Percentiles rank a stretch among this genome's conserved stretches.
phyloP scores from a whole-genome alignment of 768 basidiomycete genomes.

The Lentinus tigrinus region DNA sequence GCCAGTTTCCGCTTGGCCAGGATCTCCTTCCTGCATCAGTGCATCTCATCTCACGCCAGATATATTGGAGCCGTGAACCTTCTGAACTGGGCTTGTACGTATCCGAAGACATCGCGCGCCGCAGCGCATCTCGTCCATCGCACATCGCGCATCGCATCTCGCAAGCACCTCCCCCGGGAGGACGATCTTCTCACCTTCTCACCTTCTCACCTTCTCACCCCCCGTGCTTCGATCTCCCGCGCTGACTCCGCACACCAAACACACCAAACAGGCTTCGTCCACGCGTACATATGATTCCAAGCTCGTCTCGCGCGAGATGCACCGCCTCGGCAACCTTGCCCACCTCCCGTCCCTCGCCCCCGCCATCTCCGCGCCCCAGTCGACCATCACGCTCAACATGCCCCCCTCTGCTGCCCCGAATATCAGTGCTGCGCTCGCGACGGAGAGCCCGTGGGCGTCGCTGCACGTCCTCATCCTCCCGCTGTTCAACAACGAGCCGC shows the following conservation, averaged over 20 bases:
- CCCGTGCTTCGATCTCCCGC: constrained; percentile 1
- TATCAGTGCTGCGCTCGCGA: constrained; percentile 33
- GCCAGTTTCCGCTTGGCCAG: too few species aligned
- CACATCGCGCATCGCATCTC: too few species aligned
- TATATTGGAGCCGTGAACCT: too few species aligned
- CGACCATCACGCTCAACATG: constrained; percentile 37
- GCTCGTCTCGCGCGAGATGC: constrained; percentile 82
- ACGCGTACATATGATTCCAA: constrained; percentile 75
- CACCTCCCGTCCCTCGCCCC: constrained; percentile 54
- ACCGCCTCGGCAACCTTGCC: constrained; percentile 67
- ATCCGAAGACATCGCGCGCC: too few species aligned
- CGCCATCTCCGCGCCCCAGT: constrained; percentile 50
- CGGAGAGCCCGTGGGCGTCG: constrained; percentile 76
- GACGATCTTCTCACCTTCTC: background rate
- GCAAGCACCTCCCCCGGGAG: background rate
- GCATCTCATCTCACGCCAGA: too few species aligned
- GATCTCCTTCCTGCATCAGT: too few species aligned
- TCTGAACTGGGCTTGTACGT: too few species aligned
- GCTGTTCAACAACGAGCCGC: constrained; percentile 86
- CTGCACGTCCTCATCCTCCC: constrained; percentile 88
- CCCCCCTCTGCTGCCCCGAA: constrained; percentile 14
- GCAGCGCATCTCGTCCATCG: too few species aligned
- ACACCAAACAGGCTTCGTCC: constrained; percentile 12
- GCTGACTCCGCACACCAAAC: background rate
- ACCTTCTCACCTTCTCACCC: background rate